A percentile compares a stretch with the other conserved stretches of the same genome.
phyloP scores from a whole-genome alignment of 768 basidiomycete genomes.

The Lactarius sanguifluus region DNA sequence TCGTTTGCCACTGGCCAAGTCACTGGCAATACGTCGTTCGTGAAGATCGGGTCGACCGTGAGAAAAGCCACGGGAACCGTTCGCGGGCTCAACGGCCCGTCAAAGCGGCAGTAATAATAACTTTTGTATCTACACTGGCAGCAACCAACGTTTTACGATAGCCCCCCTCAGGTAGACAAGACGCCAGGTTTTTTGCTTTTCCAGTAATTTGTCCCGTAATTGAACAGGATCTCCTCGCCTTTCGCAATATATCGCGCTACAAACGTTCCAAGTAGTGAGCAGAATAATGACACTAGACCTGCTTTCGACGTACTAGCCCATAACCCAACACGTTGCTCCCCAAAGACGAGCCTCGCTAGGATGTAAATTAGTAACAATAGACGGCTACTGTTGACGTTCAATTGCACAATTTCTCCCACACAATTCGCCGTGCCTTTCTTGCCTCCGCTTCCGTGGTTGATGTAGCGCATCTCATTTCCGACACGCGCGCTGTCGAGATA shows the following conservation, averaged over 20 bases:
- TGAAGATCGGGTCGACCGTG: slow-evolving; percentile 5
- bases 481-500: slow-evolving; percentile 53
- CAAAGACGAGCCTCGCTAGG: slow-evolving; percentile 58
- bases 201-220: slow-evolving; percentile 20
- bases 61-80: slow-evolving; percentile 2
- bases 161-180: background rate
- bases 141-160: too few species aligned
- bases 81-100: slow-evolving; percentile 1
- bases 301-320: slow-evolving; percentile 48
- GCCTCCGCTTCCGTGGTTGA: slow-evolving; percentile 51
- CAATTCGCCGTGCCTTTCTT: slow-evolving; percentile 42
- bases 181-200: background rate
- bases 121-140: background rate
- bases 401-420: slow-evolving; percentile 43
- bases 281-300: background rate
- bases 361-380: background rate
- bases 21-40: too few species aligned
- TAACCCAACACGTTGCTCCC: slow-evolving; percentile 66
- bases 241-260: slow-evolving; percentile 6
- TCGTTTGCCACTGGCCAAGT: too few species aligned
- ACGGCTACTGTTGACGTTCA: background rate
- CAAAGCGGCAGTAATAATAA: background rate
- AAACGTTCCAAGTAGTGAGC: background rate
- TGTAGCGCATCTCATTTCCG: slow-evolving; percentile 66
- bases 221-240: slow-evolving; percentile 18